Conservation (phyloP, 805 yeast genomes). For the Kodamaea hsintzibuensis region DNA sequence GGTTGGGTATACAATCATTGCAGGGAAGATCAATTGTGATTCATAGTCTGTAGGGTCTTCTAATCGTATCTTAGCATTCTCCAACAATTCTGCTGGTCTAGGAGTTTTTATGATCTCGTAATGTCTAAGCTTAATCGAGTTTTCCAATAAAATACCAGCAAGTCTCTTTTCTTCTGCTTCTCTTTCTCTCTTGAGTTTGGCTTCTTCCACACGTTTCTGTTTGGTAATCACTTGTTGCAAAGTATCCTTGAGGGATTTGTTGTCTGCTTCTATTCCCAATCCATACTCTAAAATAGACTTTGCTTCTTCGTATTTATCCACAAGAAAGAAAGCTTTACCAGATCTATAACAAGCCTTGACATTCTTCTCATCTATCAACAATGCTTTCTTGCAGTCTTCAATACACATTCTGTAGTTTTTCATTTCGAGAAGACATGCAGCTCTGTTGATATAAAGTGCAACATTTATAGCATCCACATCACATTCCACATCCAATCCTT, state of each 20-base stretch:
- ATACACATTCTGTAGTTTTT: slow-evolving; percentile 84
- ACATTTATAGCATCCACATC: slow-evolving; percentile 54
- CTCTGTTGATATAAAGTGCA: slow-evolving; percentile 75
- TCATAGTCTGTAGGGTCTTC: slow-evolving; percentile 69
- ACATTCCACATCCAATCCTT: slow-evolving; percentile 74
- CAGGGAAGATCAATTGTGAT: slow-evolving; percentile 81
- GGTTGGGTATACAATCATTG: slow-evolving; percentile 78
- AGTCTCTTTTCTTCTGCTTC: slow-evolving; percentile 43
- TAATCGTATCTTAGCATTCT: slow-evolving; percentile 50
- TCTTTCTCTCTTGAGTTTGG: slow-evolving; percentile 36
- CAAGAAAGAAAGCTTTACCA: slow-evolving; percentile 72
- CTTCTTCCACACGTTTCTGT: slow-evolving; percentile 31
- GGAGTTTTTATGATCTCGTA: slow-evolving; percentile 50
- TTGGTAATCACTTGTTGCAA: slow-evolving; percentile 41
- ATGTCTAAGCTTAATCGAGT: slow-evolving; percentile 65
- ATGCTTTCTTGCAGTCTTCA: slow-evolving; percentile 77
- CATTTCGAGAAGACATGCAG: slow-evolving; percentile 87
- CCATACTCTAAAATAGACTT: slow-evolving; percentile 66
- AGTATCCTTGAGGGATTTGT: slow-evolving; percentile 54
- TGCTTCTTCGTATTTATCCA: slow-evolving; percentile 74
- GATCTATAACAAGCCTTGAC: slow-evolving; percentile 85
- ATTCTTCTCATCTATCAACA: slow-evolving; percentile 64
- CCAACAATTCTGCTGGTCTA: slow-evolving; percentile 57
- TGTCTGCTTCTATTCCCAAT: slow-evolving; percentile 56
- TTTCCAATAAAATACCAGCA: slow-evolving; percentile 45